Base-by-base conservation (phyloP, 1,139 yeast genomes). In the Geotrichum fermentans region DNA sequence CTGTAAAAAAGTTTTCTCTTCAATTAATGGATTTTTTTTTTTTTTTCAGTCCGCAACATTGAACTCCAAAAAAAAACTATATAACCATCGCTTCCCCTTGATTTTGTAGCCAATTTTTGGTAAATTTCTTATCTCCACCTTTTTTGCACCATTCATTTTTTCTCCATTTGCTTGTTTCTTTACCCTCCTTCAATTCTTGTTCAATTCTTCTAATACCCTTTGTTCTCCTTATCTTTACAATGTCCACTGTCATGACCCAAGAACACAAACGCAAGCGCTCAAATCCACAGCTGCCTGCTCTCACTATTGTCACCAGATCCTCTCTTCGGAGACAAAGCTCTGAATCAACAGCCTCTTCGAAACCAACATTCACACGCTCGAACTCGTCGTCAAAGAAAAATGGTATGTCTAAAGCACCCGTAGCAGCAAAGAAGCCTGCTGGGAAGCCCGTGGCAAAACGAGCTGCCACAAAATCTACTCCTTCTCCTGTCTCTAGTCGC, bases 261-360 rank as follows among this genome's bases (percentile, higher is more conserved):
- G 28, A 30, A 11, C 35, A 43, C n/a, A 45, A 38, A 40, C 33
- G 43, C 16, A 45, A 40, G 34, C 30, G 45, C 10, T 24, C 28
- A 6, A 33, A 33, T 22, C 39, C 45, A 8, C 18, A 34, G 8
- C 29, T 41, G 13, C 45, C 45, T 7, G 45, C 45, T 22, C 39
- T 41, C 29, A 41, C 45, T 7, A 41, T 41, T 20, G 39, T 34
- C 32, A 41, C 45, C 4, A 30, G 45, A 41, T 20, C 24, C 18
- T 20, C 46, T 11, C 17, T 42, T 18, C 14, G 38, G 40, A 37
- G 16, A 29, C 32, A 17, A 29, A 21, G 26, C 20, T 21, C 43
- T 22, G 28, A 24, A 10, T 6, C 28, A 24, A 24, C 6, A 6
- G 28, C 6, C 28, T 24, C 17, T 34, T 24, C 37, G 22, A 40